These are phyloP conservation scores for Cryptococcus sp. DNA, from an alignment of 1,284 basidiomycete species.

Conservation along the genomic window DNA sequence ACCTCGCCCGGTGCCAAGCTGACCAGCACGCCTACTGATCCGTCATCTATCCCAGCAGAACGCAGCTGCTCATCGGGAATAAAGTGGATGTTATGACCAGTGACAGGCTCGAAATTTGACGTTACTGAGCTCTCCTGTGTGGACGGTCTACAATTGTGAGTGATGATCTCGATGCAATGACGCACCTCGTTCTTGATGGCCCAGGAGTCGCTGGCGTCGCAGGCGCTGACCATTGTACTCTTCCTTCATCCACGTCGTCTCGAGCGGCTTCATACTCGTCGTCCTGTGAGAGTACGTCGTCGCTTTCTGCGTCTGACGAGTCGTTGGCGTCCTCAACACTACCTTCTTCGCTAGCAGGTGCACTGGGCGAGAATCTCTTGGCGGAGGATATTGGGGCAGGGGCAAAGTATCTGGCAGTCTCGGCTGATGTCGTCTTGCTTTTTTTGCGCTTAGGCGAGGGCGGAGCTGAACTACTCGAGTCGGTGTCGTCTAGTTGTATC, in stretches of 20 bases:
- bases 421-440: conserved; percentile 2
- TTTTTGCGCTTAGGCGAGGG: conserved; percentile 12
- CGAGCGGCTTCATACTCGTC: conserved; percentile 5
- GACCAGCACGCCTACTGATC: conserved; percentile 32
- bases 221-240: conserved; percentile 25
- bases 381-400: neutral
- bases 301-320: conserved; percentile 9
- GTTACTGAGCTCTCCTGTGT: conserved; percentile 14
- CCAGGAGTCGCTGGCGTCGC: conserved; percentile 13
- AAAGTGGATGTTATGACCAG: conserved; percentile 30
- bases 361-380: conserved; percentile 38
- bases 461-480: neutral
- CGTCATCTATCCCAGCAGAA: conserved; percentile 21
- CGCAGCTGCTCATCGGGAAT: conserved; percentile 16
- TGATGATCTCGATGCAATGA: conserved; percentile 3
- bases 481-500: no score
- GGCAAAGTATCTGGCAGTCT: conserved; percentile 8
- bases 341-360: conserved; percentile 18
- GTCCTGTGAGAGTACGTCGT: conserved; percentile 22
- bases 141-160: neutral
- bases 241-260: conserved; percentile 25
- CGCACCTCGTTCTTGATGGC: conserved; percentile 13
- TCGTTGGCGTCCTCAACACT: conserved; percentile 20
- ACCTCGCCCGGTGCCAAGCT: conserved; percentile 41
- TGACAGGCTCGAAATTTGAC: conserved; percentile 18